A percentile compares a stretch with the other conserved stretches of the same genome.
phyloP scores from a whole-genome alignment of 176 grass and related monocot genomes.

The Secale cereale region DNA sequence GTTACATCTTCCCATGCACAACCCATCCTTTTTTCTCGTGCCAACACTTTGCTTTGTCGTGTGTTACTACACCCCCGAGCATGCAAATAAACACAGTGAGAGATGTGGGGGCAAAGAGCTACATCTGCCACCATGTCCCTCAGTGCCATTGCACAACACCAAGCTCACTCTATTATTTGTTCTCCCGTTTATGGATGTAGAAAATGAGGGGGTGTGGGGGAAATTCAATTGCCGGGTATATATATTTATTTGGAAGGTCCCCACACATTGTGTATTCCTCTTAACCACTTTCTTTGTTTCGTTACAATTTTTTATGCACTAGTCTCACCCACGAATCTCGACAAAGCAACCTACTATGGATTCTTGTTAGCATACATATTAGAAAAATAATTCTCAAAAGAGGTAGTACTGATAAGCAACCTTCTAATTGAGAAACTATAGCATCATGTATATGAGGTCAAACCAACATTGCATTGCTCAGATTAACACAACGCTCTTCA shows the following conservation, averaged over 20 bases:
- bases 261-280: background rate
- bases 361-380: background rate
- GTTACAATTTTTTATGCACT: background rate
- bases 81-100: background rate
- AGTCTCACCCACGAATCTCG: background rate
- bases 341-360: background rate
- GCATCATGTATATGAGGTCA: background rate
- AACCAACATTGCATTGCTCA: background rate
- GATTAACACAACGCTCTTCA: background rate
- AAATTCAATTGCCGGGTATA: background rate
- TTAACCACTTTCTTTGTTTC: background rate
- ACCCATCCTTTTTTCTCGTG: background rate
- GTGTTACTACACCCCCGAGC: background rate
- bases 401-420: background rate
- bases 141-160: background rate
- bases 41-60: background rate
- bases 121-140: background rate
- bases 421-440: background rate
- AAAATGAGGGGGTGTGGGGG: background rate
- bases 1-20: background rate
- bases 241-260: background rate
- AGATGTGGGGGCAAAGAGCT: background rate
- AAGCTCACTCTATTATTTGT: background rate
- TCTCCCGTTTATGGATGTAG: background rate
- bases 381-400: background rate